These are phyloP conservation scores for Colletotrichum filicis DNA, from an alignment of 2,329 filamentous ascomycete species.

Conservation along the genomic window DNA sequence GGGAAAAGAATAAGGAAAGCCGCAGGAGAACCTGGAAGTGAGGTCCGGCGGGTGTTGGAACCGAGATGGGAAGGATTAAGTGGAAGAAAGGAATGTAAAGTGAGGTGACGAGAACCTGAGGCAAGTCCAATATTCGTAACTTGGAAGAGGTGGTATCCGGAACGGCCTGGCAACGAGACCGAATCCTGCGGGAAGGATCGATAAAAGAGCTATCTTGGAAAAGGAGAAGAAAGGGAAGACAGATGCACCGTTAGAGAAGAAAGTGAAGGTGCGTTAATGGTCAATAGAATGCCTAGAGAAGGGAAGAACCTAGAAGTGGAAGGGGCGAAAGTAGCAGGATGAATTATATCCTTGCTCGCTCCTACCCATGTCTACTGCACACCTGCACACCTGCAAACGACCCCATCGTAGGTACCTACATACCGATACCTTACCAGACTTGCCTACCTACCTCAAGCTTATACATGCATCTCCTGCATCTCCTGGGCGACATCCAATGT, in stretches of 20 bases:
- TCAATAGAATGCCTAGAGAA: neutral
- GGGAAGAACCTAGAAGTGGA: slow-evolving; percentile 2
- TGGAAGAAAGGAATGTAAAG: neutral
- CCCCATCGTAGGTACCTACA: too few species aligned
- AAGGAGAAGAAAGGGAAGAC: neutral
- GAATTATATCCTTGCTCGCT: slow-evolving; percentile 2
- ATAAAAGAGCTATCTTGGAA: slow-evolving; percentile 2
- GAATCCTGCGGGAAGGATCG: neutral
- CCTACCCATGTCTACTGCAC: neutral
- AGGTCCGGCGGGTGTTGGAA: neutral
- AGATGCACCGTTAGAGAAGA: slow-evolving; percentile 3
- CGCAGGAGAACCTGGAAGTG: neutral
- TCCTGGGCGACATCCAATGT: neutral
- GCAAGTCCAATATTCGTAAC: neutral
- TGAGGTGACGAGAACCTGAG: neutral
- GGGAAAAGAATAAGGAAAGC: neutral
- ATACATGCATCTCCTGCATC: neutral
- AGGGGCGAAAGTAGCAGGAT: slow-evolving; percentile 10
- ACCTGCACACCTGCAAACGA: neutral
- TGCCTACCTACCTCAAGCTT: too few species aligned
- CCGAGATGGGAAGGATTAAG: neutral
- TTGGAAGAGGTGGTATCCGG: neutral
- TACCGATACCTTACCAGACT: neutral
- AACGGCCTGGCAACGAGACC: neutral
- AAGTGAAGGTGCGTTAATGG: neutral